Base-by-base conservation (phyloP, 495 filamentous ascomycete species). In the Xylaria cubensis region DNA sequence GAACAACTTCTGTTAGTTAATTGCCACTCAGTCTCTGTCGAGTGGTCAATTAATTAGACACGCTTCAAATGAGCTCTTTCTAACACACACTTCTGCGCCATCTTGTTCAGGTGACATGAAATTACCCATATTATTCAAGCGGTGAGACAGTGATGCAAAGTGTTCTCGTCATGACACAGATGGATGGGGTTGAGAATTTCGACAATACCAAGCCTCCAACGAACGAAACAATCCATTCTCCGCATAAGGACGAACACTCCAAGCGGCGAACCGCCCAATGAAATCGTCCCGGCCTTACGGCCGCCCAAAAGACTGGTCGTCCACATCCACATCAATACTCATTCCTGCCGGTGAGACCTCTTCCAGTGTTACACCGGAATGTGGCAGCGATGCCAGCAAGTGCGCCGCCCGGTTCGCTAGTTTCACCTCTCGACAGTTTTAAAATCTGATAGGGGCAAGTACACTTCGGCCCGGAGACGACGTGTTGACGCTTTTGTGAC, bases 301-400 rank as follows among this genome's bases (percentile, higher is more conserved):
- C 53, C 24, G 55, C 46, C 72, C 46, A 59, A 69, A 21, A 42
- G 70, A 39, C 62, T 59, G 70, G 53, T 61, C 67, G 69, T 75
- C 48, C 48, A 51, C 67, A 24, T 70, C 59, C 7, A 44, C 50
- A 36, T 67, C 59, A 73, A 29, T 67, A 71, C 69, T 66, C 68
- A 66, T 71, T 76, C 69, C 61, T 69, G 66, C 77, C 71, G 77
- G 73, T 74, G 67, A 72, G 59, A 72, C 44, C 46, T 69, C 69
- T 66, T 68, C 70, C 53, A 74, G 70, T 67, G 75, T 79, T 76
- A 70, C 74, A 77, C 74, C 67, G 66, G 75, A 42, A 72, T 74
- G 74, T 73, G 68, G 75, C 69, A 19, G 66, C 64, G 63, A 55
- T 73, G 71, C 74, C 73, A 68, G 64, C 50, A 53, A 53, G 72